phyloP scores from a whole-genome alignment of 2,329 filamentous ascomycete genomes.

The Immersiporthe knoxdaviesiana region DNA sequence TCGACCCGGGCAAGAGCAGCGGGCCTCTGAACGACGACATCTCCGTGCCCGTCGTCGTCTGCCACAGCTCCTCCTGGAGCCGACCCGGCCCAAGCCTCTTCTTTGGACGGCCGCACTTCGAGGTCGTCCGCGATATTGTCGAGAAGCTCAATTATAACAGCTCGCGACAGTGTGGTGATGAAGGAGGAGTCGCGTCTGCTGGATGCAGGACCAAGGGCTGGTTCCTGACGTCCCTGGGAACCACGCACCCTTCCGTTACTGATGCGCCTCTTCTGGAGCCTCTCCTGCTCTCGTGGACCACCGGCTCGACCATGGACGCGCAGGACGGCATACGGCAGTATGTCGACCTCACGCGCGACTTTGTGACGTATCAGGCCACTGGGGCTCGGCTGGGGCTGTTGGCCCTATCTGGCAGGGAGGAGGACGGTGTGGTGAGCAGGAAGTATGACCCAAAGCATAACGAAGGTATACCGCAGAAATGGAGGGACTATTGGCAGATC shows the following conservation, averaged over 20 bases:
- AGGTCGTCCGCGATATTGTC: constrained; percentile 62
- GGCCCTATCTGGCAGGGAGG: constrained; percentile 15
- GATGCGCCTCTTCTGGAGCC: constrained; percentile 69
- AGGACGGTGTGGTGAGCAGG: constrained; percentile 19
- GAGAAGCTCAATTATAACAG: constrained; percentile 39
- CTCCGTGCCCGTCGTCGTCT: constrained; percentile 59
- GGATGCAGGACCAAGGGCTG: constrained; percentile 43
- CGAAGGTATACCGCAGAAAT: constrained; percentile 20
- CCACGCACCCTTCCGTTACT: constrained; percentile 66
- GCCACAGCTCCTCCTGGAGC: constrained; percentile 70
- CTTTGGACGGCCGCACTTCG: constrained; percentile 66
- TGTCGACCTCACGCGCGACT: constrained; percentile 60
- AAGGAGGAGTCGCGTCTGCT: no score
- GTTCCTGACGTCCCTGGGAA: constrained; percentile 59
- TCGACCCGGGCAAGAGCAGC: constrained; percentile 68
- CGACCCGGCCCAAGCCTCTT: constrained; percentile 55
- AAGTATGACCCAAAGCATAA: constrained; percentile 20
- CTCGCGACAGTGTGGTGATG: background rate
- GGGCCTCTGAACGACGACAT: constrained; percentile 65
- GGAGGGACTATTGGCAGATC: constrained; percentile 27
- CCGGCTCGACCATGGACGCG: constrained; percentile 61
- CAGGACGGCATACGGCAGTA: constrained; percentile 62
- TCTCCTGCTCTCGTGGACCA: constrained; percentile 61
- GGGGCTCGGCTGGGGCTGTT: constrained; percentile 19
- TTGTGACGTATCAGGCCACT: constrained; percentile 37